Percentiles rank a stretch among this genome's conserved stretches.
phyloP scores from a whole-genome alignment of 2,329 filamentous ascomycete species.

The Phialophora tarda region DNA sequence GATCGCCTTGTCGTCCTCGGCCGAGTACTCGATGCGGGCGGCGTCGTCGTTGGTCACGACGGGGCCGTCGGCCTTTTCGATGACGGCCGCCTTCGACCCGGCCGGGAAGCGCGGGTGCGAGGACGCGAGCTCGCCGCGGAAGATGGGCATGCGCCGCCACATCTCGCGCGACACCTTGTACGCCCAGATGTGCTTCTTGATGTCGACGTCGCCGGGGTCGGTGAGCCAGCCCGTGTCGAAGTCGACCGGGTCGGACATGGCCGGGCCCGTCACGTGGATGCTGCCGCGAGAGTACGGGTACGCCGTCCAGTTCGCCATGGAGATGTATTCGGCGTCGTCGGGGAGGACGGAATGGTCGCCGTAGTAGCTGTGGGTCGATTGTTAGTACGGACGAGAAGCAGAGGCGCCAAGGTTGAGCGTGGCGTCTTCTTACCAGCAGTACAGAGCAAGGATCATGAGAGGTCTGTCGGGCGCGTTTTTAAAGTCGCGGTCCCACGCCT shows the following conservation, averaged over 20 bases:
- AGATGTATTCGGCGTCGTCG: slow-evolving; percentile 58
- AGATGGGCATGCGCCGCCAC: slow-evolving; percentile 60
- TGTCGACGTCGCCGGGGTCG: slow-evolving; percentile 63
- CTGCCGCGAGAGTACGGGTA: slow-evolving; percentile 68
- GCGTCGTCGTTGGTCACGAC: slow-evolving; percentile 36
- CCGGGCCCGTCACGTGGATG: slow-evolving; percentile 61
- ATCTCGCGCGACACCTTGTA: slow-evolving; percentile 71
- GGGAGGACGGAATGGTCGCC: slow-evolving; percentile 28
- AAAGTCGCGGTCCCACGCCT: slow-evolving; percentile 64
- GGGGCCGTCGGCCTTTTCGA: slow-evolving; percentile 37
- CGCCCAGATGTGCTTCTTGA: slow-evolving; percentile 64
- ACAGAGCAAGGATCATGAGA: slow-evolving; percentile 40
- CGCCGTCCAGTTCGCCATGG: slow-evolving; percentile 59
- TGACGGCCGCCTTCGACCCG: slow-evolving; percentile 40
- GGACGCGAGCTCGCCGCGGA: slow-evolving; percentile 49
- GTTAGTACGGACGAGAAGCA: neutral
- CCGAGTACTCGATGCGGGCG: slow-evolving; percentile 54
- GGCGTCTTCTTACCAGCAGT: slow-evolving; percentile 21
- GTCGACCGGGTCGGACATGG: slow-evolving; percentile 48
- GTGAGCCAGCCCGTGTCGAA: slow-evolving; percentile 65
- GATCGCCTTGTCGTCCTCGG: slow-evolving; percentile 57
- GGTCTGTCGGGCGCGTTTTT: slow-evolving; percentile 51
- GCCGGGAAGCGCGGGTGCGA: slow-evolving; percentile 48
- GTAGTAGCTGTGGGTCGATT: slow-evolving; percentile 4
- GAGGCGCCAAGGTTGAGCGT: neutral